Evolutionary conservation across 306 rosid genomes (phyloP).

Genomic region (Prunus mume): DNA sequence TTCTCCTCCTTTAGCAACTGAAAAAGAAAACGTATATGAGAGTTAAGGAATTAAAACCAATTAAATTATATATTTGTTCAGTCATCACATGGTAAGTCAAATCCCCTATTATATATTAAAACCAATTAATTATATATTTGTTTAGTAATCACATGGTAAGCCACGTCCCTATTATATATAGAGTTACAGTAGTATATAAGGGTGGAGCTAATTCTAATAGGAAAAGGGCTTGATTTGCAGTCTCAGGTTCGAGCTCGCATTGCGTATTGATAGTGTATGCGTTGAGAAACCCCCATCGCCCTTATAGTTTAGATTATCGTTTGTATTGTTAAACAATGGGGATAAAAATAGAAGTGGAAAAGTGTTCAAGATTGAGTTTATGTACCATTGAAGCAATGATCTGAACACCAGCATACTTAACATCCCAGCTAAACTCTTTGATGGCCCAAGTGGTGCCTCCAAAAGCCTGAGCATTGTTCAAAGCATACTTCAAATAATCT

Average conservation of each 20-base stretch:
- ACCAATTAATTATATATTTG: too few species aligned
- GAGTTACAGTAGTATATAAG: too few species aligned
- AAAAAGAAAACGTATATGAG: slow-evolving; percentile 15
- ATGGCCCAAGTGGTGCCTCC: slow-evolving; percentile 85
- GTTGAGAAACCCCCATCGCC: fast-evolving
- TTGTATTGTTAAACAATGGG: not conserved
- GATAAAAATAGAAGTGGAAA: not conserved
- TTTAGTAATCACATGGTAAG: too few species aligned
- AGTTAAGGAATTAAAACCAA: slow-evolving; percentile 5
- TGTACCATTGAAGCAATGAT: slow-evolving; percentile 66
- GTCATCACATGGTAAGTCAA: not conserved
- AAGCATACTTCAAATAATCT: slow-evolving; percentile 45
- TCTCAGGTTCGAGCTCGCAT: too few species aligned
- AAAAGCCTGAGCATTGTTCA: slow-evolving; percentile 51
- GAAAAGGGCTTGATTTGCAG: too few species aligned
- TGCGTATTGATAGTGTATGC: too few species aligned
- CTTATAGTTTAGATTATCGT: too few species aligned
- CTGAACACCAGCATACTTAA: slow-evolving; percentile 72
- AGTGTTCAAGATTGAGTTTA: not conserved
- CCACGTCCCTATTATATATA: too few species aligned
- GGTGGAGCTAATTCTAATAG: too few species aligned
- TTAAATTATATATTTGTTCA: not conserved
- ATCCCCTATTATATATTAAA: too few species aligned
- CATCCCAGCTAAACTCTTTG: slow-evolving; percentile 82
- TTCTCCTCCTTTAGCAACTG: slow-evolving; percentile 59